Evolutionary conservation across 768 basidiomycete genomes (phyloP), one percentile per base, ranked within the genome.

Genomic region (Rhodotorula babjevae): DNA sequence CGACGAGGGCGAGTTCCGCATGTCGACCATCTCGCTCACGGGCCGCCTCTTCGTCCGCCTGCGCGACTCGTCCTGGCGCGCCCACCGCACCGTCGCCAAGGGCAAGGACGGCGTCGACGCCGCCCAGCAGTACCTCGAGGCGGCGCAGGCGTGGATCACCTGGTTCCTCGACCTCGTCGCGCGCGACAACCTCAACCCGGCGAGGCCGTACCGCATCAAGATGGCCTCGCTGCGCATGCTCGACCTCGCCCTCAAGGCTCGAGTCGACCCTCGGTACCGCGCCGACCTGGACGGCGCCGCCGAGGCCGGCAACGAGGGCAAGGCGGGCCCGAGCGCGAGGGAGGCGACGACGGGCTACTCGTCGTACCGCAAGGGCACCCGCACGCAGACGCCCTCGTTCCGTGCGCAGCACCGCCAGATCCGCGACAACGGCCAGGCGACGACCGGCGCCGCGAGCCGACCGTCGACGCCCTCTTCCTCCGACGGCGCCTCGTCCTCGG

Each of bases 1-100:
- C 6, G 72, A 73, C 23, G 75, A 76, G 36, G 55, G 46, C 59
- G 75, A 73, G n/a, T 53, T 71, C 56, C 49, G 67, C 7, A 73
- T 73, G 75, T 49, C 50, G 33, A 62, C 53, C 47, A 44, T 56
- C 42, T 66, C 65, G 0, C 63, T 68, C 40, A 67, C 72, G 18
- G 75, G 72, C 61, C 70, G 65, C 61, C 72, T 76, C 40, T 49
- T 76, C 11, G 68, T 72, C 44, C 71, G 75, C 3, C 60, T 71
- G 1, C 69, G 75, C 12, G 72, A 71, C 60, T 71, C 69, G 52
- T 56, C 64, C 7, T 60, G 69, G 69, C 63, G 71, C 18, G 75
- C 72, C 27, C 44, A 63, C 14, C 62, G 68, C 19, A 60, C 64
- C 1, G 59, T 63, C 31, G 64, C 65, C 47, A 68, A 67, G 52